Evolutionary conservation across 179 eudicot species (phyloP), one percentile per base, ranked within the genome.

Genomic region (Silene vulgaris): DNA sequence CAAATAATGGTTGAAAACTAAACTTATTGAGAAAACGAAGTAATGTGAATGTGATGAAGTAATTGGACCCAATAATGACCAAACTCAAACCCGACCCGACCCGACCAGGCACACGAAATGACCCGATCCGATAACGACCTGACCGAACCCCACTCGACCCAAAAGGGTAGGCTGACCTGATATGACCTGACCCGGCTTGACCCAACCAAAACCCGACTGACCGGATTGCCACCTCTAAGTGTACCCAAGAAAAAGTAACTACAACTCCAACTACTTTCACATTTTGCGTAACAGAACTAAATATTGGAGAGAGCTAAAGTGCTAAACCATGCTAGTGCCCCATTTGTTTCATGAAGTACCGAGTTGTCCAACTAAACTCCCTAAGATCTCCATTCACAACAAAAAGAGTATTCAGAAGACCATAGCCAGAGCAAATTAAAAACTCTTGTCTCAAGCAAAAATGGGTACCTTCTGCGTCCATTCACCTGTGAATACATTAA

Each of bases 401-500:
- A 37, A 70, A 5, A 74, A 61, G 14, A 45, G 9, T 8, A 37
- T 37, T 16, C 16, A 17, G 1, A 59, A 40, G 20, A 14, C 5
- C 0, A 50, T 40, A 30, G 64, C 8, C 69, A 29, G 19, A 35
- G 29, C 28, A 75, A 26, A 62, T 68, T 32, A 50, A 40, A 20
- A 20, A 45, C 45, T 30, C 48, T 9, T 72, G 59, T 37, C 75
- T 69, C 11, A 16, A 40, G 67, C 52, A 69, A 45, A 30, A 32
- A 72, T 45, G 20, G 32, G 19, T 83, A 95, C 99, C 97, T 91
- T 95, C 69, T 95, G 99, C 63, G 99, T 95, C 99, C 99, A 95
- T 88, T 92, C 97, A 80, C 99, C 99, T 5, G 96, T 87, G 81
- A 95, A 95, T 77, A 95, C 97, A 79, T 95, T 89, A 65, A 95